A percentile compares a stretch with the other conserved stretches of the same genome.
Conservation (phyloP, 352 stramenopile species). For the Globisporangium irregulare region DNA sequence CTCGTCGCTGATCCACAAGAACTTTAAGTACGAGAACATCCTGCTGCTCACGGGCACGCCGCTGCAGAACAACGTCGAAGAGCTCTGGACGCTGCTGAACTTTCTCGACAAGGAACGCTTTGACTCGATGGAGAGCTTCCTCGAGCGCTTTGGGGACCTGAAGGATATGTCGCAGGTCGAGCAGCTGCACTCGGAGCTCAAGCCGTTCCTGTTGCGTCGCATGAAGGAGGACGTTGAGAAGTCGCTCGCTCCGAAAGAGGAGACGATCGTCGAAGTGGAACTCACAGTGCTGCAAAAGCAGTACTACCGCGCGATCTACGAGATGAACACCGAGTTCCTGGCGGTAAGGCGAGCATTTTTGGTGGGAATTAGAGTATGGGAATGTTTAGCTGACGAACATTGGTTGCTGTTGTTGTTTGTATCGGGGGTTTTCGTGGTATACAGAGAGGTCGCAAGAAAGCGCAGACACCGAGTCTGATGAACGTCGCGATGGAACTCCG, state of each 20-base stretch:
- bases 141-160: slow-evolving; percentile 94
- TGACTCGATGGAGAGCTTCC: slow-evolving; percentile 90
- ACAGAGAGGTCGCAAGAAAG: slow-evolving; percentile 58
- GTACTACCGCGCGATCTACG: slow-evolving; percentile 91
- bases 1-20: slow-evolving; percentile 73
- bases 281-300: slow-evolving; percentile 89
- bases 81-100: slow-evolving; percentile 98
- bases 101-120: slow-evolving; percentile 97
- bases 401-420: not conserved
- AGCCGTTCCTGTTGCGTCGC: slow-evolving; percentile 78
- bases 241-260: slow-evolving; percentile 84
- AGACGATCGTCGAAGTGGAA: slow-evolving; percentile 91
- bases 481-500: slow-evolving; percentile 93
- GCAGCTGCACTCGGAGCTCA: slow-evolving; percentile 83
- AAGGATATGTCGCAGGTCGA: slow-evolving; percentile 85
- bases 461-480: slow-evolving; percentile 83
- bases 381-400: not conserved
- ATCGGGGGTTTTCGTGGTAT: not conserved
- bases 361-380: not conserved
- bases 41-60: slow-evolving; percentile 90
- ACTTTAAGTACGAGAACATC: slow-evolving; percentile 80
- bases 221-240: slow-evolving; percentile 92
- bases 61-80: slow-evolving; percentile 89
- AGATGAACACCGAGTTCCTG: slow-evolving; percentile 92
- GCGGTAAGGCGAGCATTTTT: slow-evolving; percentile 25